Base-by-base conservation (phyloP, 2,329 filamentous ascomycete species). In the Pseudocercospora crystallina region DNA sequence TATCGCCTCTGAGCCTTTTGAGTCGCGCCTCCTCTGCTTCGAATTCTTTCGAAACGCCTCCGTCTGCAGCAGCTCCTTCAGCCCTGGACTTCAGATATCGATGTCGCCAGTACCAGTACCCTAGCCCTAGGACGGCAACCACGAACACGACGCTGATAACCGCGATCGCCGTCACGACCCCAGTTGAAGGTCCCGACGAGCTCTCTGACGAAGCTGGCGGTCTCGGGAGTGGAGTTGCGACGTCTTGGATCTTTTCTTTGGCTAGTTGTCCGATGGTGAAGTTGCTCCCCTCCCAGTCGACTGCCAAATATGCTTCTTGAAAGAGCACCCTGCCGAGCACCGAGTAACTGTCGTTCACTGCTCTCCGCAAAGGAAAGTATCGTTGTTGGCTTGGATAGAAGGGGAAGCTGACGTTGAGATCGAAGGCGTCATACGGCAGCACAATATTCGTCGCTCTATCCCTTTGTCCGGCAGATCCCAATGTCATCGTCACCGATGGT, bases 361-460 rank as follows among this genome's bases (percentile, higher is more conserved):
- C 62, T 11, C 54, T 55, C 13, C 56, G 51, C 8, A 63, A 51
- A 1, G 61, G 62, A 30, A 65, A 65, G 38, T 62, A 64, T 7
- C 39, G 46, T 8, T 49, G 49, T 1, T 36, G 31, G 26, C 71
- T 43, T 44, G 69, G 67, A 58, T 68, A 53, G 54, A 62, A 53
- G 26, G 59, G 53, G 53, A 58, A 53, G 43, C 60, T 51, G 36
- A 57, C 51, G 51, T 65, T 20, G 53, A 69, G 61, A 44, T 72
- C 71, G 55, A 72, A 71, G 26, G 70, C 71, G 37, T 61, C 64
- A 42, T 74, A 73, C 0, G 70, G 71, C 36, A 74, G 54, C n/a
- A 57, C 55, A 47, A 73, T 70, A 7, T 17, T 43, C 2, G 26
- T 17, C 31, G 39, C 47, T 4, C 49, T 39, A 17, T 49, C 47